Evolutionary conservation across 2,329 filamentous ascomycete species (phyloP), one percentile per base, ranked within the genome.

Genomic region (Rhexocercosporidium sp.): DNA sequence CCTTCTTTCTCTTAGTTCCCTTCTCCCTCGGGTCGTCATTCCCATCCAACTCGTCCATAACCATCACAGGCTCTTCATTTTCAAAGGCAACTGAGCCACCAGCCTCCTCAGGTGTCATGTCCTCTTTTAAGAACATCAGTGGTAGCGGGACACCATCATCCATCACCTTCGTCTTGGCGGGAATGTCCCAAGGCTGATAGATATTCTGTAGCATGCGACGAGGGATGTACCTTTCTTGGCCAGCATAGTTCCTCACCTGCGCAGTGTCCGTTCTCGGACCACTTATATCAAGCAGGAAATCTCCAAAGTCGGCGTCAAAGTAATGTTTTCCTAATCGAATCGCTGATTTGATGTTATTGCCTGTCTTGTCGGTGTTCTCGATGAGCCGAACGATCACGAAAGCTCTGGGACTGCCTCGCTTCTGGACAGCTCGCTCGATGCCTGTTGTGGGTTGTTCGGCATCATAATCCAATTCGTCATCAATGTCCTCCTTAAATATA

Each of bases 381-480:
- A 65, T 65, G 22, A 65, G n/a, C 12, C 64, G 64, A 20, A 53
- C 56, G 47, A 65, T 61, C 11, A 16, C 39, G 22, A 60, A 53
- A 6, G 16, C 44, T 5, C 37, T 63, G 4, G 37, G 47, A 16
- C 31, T 59, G 2, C 51, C 54, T 6, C 29, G 14, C 16, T 39
- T 37, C 5, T 22, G 20, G 2, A 51, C 59, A 12, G 46, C 7
- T 9, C 59, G 29, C 18, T 62, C 59, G 39, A 60, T 46, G 27
- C 39, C 57, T 5, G 14, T 29, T 27, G 39, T 60, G 22, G 57
- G 57, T 41, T 51, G 44, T 9, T 37, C 27, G 20, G 20, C 27
- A n/a, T 14, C 44, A 25, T 37, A 18, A 9, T 59, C 56, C 2
- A 20, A 18, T 22, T 27, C 34, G 20, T 20, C 20, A 4, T 25